Conservation (phyloP, 176 grass and related monocot species). For the Juncus effusus region DNA sequence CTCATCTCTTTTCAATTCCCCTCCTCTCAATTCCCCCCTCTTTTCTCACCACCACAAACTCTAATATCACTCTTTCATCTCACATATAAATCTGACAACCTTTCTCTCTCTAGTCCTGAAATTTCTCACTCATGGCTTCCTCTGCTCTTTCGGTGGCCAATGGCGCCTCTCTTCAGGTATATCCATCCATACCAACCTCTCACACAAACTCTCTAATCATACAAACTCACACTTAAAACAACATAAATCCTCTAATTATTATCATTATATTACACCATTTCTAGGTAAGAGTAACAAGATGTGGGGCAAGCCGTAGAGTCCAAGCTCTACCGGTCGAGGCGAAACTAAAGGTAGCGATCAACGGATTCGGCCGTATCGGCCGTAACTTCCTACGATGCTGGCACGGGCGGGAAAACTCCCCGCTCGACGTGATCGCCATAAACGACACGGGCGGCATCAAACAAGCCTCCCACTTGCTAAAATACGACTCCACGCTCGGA, state of each 20-base stretch:
- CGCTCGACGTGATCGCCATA: conserved; percentile 46
- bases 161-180: conserved; percentile 39
- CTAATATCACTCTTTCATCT: conserved; percentile 1
- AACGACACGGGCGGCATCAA: conserved; percentile 54
- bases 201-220: not conserved
- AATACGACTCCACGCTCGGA: conserved; percentile 52
- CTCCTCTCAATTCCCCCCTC: conserved; percentile 30
- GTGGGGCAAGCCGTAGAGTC: conserved; percentile 18
- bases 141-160: conserved; percentile 48
- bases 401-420: conserved; percentile 47
- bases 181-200: not conserved
- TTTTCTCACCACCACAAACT: conserved; percentile 35
- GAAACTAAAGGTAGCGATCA: conserved; percentile 55
- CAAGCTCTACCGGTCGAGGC: conserved; percentile 27
- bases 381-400: conserved; percentile 58
- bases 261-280: not conserved
- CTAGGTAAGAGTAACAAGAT: not conserved
- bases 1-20: conserved; percentile 37
- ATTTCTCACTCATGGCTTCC: conserved; percentile 23
- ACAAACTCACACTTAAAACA: not conserved
- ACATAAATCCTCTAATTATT: not conserved
- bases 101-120: conserved; percentile 21
- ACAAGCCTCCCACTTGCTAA: conserved; percentile 52
- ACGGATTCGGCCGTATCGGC: conserved; percentile 49
- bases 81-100: conserved; percentile 7